Conservation (phyloP, 495 filamentous ascomycete genomes). For the Tirmania nivea region DNA sequence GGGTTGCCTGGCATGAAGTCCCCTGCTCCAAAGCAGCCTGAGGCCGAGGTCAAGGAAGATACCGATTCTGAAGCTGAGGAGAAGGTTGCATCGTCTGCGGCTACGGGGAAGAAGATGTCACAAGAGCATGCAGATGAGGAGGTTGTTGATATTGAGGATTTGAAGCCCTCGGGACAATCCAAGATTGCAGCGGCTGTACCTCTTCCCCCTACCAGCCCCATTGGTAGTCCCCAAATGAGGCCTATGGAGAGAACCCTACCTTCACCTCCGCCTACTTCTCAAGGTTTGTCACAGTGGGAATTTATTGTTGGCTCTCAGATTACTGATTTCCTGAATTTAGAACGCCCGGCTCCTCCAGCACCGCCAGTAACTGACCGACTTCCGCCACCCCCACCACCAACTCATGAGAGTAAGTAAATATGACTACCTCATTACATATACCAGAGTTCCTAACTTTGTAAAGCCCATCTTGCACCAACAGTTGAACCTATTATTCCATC, state of each 20-base stretch:
- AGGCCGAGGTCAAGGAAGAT: constrained; percentile 7
- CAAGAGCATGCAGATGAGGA: constrained; percentile 25
- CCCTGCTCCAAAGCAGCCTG: constrained; percentile 24
- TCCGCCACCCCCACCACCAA: constrained; percentile 45
- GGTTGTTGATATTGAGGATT: constrained; percentile 42
- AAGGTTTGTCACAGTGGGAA: constrained; percentile 26
- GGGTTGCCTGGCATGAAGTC: constrained; percentile 34
- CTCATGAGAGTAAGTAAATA: constrained; percentile 1
- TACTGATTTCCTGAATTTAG: constrained; percentile 9
- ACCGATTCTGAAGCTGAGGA: constrained; percentile 25
- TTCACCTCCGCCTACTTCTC: constrained; percentile 24
- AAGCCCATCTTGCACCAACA: neutral
- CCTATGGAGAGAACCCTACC: constrained; percentile 13
- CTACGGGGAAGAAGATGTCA: constrained; percentile 16
- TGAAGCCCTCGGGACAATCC: constrained; percentile 25
- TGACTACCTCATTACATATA: too few relatives aligned
- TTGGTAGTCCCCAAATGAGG: constrained; percentile 9
- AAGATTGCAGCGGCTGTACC: neutral
- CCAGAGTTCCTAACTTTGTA: too few relatives aligned
- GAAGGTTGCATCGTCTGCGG: constrained; percentile 20
- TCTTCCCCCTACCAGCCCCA: neutral
- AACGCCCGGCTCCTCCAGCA: constrained; percentile 31
- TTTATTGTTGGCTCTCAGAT: too few relatives aligned
- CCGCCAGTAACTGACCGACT: constrained; percentile 43
- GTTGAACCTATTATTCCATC: constrained; percentile 17